Evolutionary conservation across 2,329 filamentous ascomycete genomes (phyloP), one percentile per base, ranked within the genome.

Genomic region (Hysterium pulicare): DNA sequence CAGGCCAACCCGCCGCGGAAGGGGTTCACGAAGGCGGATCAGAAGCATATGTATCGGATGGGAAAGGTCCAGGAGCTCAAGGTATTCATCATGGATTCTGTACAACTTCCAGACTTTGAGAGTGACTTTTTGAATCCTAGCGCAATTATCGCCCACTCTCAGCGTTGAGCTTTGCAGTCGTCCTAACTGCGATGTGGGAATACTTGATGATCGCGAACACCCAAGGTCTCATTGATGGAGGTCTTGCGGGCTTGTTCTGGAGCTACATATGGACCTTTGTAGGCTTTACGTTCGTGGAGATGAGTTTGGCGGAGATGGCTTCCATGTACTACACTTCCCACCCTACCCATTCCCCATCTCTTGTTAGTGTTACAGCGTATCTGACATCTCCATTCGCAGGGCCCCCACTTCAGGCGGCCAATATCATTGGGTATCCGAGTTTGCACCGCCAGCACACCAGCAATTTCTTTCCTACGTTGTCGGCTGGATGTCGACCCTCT

Each of bases 401-500:
- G 38, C 38, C 5, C 38, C 38, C 11, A 40, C 21, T 11, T n/a
- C 23, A 17, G 38, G 38, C n/a, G 30, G 38, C 15, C 38, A 40
- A 23, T 40, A 40, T 20, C 38, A 7, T 6, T 38, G 26, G 54
- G 62, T 66, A 11, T 54, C 50, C 24, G 60, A 67, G 37, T 62
- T 67, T 20, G 61, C 62, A 6, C 65, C 66, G 2, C 50, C 46
- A 5, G 48, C 45, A 4, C 49, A 51, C 15, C 63, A 68, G 40
- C 61, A 64, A 39, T 54, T 62, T 19, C 48, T 67, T 20, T 64
- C 59, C 41, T 69, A 67, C 41, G 49, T 68, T 24, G 60, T n/a
- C 21, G 64, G 65, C 15, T 68, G 66, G 66, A 51, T 61, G 5
- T 58, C 54, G 19, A 54, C 57, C 3, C 46, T 62, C 3, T 59